phyloP scores from a whole-genome alignment of 2,329 filamentous ascomycete species.

The Cercospora sp. region DNA sequence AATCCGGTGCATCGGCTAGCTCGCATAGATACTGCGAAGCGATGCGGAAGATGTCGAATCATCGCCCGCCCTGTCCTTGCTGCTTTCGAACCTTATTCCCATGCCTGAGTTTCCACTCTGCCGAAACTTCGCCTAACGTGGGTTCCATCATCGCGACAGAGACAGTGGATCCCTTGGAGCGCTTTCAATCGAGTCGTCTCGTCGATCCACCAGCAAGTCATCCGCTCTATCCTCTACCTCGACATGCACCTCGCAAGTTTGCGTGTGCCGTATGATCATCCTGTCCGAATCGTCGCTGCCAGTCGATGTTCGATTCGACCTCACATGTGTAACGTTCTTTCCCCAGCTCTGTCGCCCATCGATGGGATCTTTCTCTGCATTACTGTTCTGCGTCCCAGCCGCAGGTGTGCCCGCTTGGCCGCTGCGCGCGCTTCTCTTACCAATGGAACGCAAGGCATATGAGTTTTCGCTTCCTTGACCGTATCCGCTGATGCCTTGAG shows the following conservation, averaged over 20 bases:
- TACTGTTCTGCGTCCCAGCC: conserved; percentile 7
- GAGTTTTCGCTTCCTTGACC: conserved; percentile 23
- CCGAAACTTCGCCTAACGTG: background rate
- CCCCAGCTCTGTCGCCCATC: conserved; percentile 11
- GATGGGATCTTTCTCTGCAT: background rate
- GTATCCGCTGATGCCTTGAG: conserved; percentile 24
- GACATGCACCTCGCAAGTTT: conserved; percentile 27
- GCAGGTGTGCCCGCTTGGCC: conserved; percentile 10
- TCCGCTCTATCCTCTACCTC: conserved; percentile 6
- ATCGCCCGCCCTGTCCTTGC: background rate
- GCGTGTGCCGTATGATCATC: conserved; percentile 31
- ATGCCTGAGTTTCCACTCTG: background rate
- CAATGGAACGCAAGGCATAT: conserved; percentile 24
- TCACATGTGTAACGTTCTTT: conserved; percentile 25
- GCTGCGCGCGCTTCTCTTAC: conserved; percentile 16
- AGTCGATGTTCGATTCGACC: conserved; percentile 13
- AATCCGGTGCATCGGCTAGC: background rate
- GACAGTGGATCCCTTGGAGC: background rate
- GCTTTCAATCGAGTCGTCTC: background rate
- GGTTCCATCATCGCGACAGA: background rate
- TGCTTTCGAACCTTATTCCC: background rate
- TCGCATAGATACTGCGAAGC: background rate
- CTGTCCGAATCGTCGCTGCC: conserved; percentile 25
- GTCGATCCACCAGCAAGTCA: background rate
- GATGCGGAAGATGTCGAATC: background rate